Base-by-base conservation (phyloP, 2,329 filamentous ascomycete genomes). In the Aspergillus eucalypticola region DNA sequence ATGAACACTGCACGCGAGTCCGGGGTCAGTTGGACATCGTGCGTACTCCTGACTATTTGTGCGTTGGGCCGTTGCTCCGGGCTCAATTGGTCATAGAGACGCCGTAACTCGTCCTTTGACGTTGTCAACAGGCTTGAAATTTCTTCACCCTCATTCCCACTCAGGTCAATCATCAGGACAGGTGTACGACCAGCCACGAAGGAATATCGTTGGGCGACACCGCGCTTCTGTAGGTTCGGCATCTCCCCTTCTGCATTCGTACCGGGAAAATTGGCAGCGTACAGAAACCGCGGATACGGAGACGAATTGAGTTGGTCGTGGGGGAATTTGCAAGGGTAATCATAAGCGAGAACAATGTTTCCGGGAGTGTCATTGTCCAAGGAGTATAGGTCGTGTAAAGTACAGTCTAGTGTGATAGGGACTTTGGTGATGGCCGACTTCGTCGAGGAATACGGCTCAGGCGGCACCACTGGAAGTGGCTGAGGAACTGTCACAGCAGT, bases 331-430 rank as follows among this genome's bases (percentile, higher is more conserved):
- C 53, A 42, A 1, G 56, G 41, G 29, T 48, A n/a, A 6, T 52
- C 51, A 41, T 55, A 59, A 3, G 35, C 42, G n/a, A 41, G 27
- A 11, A 54, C 27, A 8, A 59, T n/a, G 17, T 19, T 21, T 3
- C 39, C 10, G 3, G 42, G 39, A 0, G 25, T 2, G 2, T 19
- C 25, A 15, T 29, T 50, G 32, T 59, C 51, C 15, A 59, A 19
- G 2, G 29, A 10, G 8, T 59, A 59, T 5, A 59, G 57, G 8
- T 59, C 52, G 19, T 27, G 39, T 21, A 59, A 17, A 3, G 57
- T 59, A 32, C n/a, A 55, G 57, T 59, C 57, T 3, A 59, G 51
- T 3, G 35, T 7, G 19, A 59, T 25, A 8, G 41, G 44, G 3
- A 25, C 56, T n/a, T 15, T 15, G 1, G 15, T 29, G 1, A 1